Conservation (phyloP, 345 rosid species). For the Xanthoceras sorbifolium region DNA sequence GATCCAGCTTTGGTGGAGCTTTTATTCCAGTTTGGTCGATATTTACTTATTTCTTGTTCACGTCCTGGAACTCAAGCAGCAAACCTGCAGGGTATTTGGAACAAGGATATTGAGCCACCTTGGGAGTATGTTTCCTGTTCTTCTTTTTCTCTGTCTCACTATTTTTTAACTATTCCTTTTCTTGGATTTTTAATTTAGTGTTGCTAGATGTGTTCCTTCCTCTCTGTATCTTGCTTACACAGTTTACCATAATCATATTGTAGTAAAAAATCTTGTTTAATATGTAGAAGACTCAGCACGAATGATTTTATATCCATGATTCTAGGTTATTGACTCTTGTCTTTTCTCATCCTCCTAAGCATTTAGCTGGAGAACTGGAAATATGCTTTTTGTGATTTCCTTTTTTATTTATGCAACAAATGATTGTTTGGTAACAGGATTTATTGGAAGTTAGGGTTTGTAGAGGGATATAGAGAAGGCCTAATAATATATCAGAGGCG, state of each 20-base stretch:
- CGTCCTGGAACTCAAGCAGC: conserved; percentile 93
- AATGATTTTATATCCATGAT: neutral
- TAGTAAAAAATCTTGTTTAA: neutral
- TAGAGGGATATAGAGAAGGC: neutral
- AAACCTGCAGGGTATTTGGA: conserved; percentile 97
- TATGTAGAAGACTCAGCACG: neutral
- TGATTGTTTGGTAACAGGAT: neutral
- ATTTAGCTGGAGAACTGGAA: neutral
- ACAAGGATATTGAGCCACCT: conserved; percentile 66
- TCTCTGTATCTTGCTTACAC: neutral
- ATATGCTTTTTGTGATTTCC: neutral
- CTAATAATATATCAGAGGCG: neutral
- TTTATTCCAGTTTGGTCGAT: conserved; percentile 81
- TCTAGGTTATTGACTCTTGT: neutral
- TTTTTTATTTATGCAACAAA: neutral
- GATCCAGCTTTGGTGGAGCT: conserved; percentile 89
- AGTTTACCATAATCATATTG: neutral
- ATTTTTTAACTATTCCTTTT: neutral
- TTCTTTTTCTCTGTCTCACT: neutral
- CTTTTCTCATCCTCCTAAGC: neutral
- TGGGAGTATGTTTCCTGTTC: conserved; percentile 75
- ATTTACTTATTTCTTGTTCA: conserved; percentile 87
- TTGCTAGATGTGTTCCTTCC: neutral
- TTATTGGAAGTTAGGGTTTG: no score
- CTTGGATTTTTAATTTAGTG: neutral